Percentiles rank a stretch among this genome's conserved stretches.
phyloP scores from a whole-genome alignment of 192 early-diverging fungal species.

The Rhizophagus sp. region DNA sequence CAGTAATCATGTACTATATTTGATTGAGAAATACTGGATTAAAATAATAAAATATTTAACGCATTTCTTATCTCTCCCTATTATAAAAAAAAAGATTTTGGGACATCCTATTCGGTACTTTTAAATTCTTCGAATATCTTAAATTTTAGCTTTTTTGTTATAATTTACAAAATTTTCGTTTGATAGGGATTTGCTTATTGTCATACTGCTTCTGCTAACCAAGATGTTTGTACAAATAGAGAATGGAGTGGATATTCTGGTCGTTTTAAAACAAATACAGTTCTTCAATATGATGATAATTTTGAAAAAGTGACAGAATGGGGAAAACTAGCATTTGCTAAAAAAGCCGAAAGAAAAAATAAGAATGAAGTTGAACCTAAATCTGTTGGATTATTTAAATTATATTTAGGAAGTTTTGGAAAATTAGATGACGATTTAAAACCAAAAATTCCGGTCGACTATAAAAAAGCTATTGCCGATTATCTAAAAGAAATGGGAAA shows the following conservation, averaged over 20 bases:
- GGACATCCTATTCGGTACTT: too few relatives aligned
- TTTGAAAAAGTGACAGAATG: not conserved
- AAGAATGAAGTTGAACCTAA: not conserved
- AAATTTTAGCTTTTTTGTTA: too few relatives aligned
- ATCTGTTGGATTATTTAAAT: not conserved
- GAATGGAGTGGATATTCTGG: not conserved
- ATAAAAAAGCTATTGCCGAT: constrained; percentile 6
- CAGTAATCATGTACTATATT: too few relatives aligned
- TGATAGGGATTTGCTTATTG: too few relatives aligned
- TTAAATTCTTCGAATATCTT: too few relatives aligned
- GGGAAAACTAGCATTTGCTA: not conserved
- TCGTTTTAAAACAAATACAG: not conserved
- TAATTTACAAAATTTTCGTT: too few relatives aligned
- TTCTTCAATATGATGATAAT: not conserved
- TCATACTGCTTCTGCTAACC: too few relatives aligned
- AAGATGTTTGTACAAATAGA: not conserved
- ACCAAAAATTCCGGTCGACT: not conserved
- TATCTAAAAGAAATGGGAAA: not conserved
- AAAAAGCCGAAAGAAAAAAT: not conserved
- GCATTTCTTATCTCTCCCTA: too few relatives aligned
- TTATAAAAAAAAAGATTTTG: too few relatives aligned
- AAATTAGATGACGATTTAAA: not conserved
- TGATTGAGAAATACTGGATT: too few relatives aligned
- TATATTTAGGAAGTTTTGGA: not conserved
- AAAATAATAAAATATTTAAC: too few relatives aligned